Evolutionary conservation across 2,329 filamentous ascomycete species (phyloP).

Genomic region (Fusarium sororula): DNA sequence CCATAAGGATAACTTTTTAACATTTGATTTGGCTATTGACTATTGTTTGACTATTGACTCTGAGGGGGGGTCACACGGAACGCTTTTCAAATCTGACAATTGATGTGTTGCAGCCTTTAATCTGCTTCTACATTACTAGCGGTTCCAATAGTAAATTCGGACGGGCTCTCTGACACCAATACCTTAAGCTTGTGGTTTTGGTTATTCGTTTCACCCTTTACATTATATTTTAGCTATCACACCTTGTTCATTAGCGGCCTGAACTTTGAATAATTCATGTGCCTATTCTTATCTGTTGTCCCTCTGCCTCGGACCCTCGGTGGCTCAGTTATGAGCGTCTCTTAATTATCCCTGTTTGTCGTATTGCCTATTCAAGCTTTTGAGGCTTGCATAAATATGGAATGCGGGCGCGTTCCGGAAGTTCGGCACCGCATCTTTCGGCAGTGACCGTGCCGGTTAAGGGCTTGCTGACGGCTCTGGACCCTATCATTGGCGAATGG

Average conservation of each 20-base stretch:
- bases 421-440: conserved; percentile 41
- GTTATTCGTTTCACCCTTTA: conserved; percentile 73
- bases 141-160: conserved; percentile 62
- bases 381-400: conserved; percentile 18
- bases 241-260: background rate
- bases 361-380: background rate
- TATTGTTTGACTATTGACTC: no score
- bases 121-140: conserved; percentile 65
- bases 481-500: conserved; percentile 17
- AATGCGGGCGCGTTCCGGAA: conserved; percentile 36
- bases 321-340: background rate
- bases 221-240: conserved; percentile 49
- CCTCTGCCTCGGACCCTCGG: background rate
- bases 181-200: conserved; percentile 55
- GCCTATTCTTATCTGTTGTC: background rate
- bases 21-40: background rate
- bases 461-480: conserved; percentile 25
- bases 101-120: conserved; percentile 61
- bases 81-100: conserved; percentile 55
- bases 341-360: background rate
- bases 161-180: conserved; percentile 71
- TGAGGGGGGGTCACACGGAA: conserved; percentile 33
- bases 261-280: background rate
- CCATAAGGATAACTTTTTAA: background rate
- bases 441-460: conserved; percentile 35